Percentiles rank a stretch among this genome's conserved stretches.
These are phyloP conservation scores for Coemansia sp. DNA, from an alignment of 371 early-diverging fungal species.

Conservation along the genomic window DNA sequence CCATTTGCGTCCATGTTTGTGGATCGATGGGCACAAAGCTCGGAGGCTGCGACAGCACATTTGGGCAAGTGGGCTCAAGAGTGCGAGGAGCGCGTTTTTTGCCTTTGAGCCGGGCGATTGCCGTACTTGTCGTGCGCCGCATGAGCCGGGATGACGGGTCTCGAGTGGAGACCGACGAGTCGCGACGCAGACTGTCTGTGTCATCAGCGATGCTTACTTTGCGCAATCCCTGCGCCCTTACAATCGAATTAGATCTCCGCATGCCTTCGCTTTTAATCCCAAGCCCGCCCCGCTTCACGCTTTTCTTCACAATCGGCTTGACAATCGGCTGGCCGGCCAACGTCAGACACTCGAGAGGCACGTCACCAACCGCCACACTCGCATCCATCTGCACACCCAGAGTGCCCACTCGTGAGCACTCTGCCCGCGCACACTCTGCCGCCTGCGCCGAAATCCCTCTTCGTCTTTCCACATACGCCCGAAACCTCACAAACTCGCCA, in stretches of 20 bases:
- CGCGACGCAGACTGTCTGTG: neutral
- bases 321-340: slow-evolving; percentile 12
- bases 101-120: slow-evolving; percentile 10
- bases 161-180: neutral
- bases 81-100: neutral
- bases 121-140: slow-evolving; percentile 14
- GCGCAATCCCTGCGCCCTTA: neutral
- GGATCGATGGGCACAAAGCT: slow-evolving; percentile 19
- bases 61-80: too few species aligned
- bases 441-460: slow-evolving; percentile 8
- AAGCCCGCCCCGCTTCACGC: neutral
- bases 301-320: neutral
- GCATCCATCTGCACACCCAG: neutral
- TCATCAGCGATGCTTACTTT: too few species aligned
- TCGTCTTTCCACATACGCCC: slow-evolving; percentile 29
- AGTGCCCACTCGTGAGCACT: neutral
- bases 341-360: slow-evolving; percentile 13
- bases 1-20: slow-evolving; percentile 16
- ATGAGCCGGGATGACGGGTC: neutral
- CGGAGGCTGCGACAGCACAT: slow-evolving; percentile 4
- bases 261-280: neutral
- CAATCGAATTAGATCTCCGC: neutral
- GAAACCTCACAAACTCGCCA: slow-evolving; percentile 41
- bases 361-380: neutral
- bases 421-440: slow-evolving; percentile 3